Evolutionary conservation across 768 basidiomycete genomes (phyloP).

Genomic region (Tylopilus plumbeoviolaceoides): DNA sequence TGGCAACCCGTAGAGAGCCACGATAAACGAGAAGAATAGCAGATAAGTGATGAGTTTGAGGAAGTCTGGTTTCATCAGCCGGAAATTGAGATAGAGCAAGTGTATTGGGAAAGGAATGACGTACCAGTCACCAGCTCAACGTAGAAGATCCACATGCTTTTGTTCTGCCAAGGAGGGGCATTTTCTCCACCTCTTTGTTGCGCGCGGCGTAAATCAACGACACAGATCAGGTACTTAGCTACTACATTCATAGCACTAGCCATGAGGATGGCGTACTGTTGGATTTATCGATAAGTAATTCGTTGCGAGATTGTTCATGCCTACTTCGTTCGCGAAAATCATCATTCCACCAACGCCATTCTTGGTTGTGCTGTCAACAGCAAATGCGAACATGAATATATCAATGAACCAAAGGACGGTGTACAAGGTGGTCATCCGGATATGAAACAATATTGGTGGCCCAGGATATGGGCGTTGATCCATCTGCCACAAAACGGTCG

Average conservation of each 20-base stretch:
- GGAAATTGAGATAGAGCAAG: conserved; percentile 5
- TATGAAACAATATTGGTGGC: conserved; percentile 76
- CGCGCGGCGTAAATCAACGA: conserved; percentile 79
- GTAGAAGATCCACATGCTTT: conserved; percentile 96
- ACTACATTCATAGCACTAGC: conserved; percentile 75
- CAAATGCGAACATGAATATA: conserved; percentile 70
- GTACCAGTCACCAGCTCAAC: conserved; percentile 86
- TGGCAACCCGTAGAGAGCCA: conserved; percentile 91
- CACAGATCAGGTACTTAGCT: conserved; percentile 77
- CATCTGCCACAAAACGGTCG: conserved; percentile 61
- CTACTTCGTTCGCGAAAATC: conserved; percentile 89
- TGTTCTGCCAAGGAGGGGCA: conserved; percentile 93
- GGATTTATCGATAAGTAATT: conserved; percentile 11
- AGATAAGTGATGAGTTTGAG: conserved; percentile 90
- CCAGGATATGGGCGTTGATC: conserved; percentile 91
- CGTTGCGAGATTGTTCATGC: conserved; percentile 21
- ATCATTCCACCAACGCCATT: conserved; percentile 89
- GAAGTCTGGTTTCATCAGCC: conserved; percentile 61
- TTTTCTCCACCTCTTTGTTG: conserved; percentile 75
- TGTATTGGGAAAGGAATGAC: conserved; percentile 20
- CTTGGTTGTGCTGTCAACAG: conserved; percentile 74
- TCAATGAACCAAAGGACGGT: conserved; percentile 72
- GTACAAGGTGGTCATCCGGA: conserved; percentile 76
- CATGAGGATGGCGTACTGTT: conserved; percentile 83
- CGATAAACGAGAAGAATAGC: conserved; percentile 89